A percentile compares a stretch with the other conserved stretches of the same genome.
Evolutionary conservation across 805 yeast species (phyloP).

Genomic region (Brettanomyces custersianus): DNA sequence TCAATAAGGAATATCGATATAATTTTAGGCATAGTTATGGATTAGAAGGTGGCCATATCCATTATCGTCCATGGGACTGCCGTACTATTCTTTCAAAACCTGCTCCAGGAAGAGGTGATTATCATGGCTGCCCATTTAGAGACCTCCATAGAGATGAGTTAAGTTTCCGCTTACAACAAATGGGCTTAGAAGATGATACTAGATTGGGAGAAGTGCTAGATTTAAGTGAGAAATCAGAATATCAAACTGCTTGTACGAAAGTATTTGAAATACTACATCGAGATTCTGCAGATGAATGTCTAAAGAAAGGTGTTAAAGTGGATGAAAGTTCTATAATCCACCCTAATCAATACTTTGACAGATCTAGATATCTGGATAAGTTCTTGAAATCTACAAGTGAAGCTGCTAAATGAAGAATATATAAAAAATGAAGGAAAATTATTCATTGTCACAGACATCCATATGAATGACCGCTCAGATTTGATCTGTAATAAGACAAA

Average conservation of each 20-base stretch:
- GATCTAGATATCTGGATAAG: constrained; percentile 56
- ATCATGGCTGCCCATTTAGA: constrained; percentile 91
- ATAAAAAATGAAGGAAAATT: no score
- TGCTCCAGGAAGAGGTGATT: constrained; percentile 56
- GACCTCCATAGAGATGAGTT: constrained; percentile 63
- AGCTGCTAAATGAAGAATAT: no score
- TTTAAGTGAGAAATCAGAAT: constrained; percentile 59
- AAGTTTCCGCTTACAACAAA: constrained; percentile 40
- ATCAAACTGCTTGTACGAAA: constrained; percentile 80
- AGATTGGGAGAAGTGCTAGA: constrained; percentile 51
- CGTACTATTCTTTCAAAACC: constrained; percentile 65
- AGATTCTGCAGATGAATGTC: constrained; percentile 28
- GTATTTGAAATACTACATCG: constrained; percentile 71
- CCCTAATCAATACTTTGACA: constrained; percentile 82
- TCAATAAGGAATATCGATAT: constrained; percentile 83
- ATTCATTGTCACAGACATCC: no score
- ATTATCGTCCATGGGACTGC: constrained; percentile 83
- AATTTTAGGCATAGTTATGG: constrained; percentile 88
- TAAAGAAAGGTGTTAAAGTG: constrained; percentile 30
- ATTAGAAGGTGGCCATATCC: constrained; percentile 79
- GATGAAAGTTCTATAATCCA: constrained; percentile 64
- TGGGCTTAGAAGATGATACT: constrained; percentile 57
- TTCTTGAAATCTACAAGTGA: no score
- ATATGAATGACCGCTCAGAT: no score
- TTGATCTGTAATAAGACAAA: no score